Base-by-base conservation (phyloP, 495 filamentous ascomycete species). In the Penicillium verhagenii region DNA sequence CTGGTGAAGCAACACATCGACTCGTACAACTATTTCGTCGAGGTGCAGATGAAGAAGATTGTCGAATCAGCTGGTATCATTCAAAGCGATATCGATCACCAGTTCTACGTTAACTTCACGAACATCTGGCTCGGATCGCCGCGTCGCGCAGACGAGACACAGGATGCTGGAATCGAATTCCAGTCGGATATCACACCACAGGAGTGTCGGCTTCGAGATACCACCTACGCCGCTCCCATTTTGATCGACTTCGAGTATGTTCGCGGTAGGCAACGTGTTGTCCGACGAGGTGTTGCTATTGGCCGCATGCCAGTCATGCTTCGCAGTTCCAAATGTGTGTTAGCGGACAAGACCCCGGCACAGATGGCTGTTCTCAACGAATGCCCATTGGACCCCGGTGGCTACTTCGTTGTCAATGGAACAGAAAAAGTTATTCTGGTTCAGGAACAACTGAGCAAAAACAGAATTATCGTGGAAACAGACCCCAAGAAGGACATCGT, bases 351-450 rank as follows among this genome's bases (percentile, higher is more conserved):
- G 60, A 86, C 82, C 14, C 92, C 95, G 48, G 77, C 79, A 21
- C 80, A 95, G 63, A 94, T 97, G 92, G 87, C 87, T 29, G 67
- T 82, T 14, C 83, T 96, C 63, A 91, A 94, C 59, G 94, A 99
- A 70, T 99, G 94, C 65, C 88, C 94, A 2, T 77, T 97, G 23
- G 94, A 99, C 71, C 94, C 95, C 1, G 94, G 94, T 50, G 94
- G 94, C 24, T 99, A 99, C 70, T 99, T 99, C 65, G 90, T 98
- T 60, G 84, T 98, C 59, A 97, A 96, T 58, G 94, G 94, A 50
- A 96, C 89, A 46, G 94, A 99, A 63, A 97, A 97, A 76, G 94
- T 97, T 46, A 97, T 99, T 65, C 81, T 99, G 13, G 92, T 97
- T 29, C 94, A 97, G 69, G 94, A 99, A 61, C 94, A 97, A 70